A percentile compares a stretch with the other conserved stretches of the same genome.
Evolutionary conservation across 192 early-diverging fungal species (phyloP).

Genomic region (Coemansia sp.): DNA sequence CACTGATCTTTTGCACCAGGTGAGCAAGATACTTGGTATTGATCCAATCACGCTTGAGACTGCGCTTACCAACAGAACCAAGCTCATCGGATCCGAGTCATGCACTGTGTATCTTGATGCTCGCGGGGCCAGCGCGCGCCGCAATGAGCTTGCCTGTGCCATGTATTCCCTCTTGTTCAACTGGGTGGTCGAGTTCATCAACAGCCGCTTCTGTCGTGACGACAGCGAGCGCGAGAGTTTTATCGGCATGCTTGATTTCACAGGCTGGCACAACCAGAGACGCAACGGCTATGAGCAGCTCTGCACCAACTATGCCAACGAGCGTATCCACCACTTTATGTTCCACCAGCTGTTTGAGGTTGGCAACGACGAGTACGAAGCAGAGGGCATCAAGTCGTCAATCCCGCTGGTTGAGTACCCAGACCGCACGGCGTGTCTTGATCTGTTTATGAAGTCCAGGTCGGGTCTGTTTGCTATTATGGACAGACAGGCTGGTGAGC

Average conservation of each 20-base stretch:
- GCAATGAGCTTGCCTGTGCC: slow-evolving; percentile 77
- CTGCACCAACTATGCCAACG: slow-evolving; percentile 71
- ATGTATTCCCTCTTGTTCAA: slow-evolving; percentile 90
- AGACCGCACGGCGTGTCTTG: slow-evolving; percentile 67
- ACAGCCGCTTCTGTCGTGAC: slow-evolving; percentile 76
- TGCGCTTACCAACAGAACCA: slow-evolving; percentile 81
- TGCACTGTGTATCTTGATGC: slow-evolving; percentile 87
- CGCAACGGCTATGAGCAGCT: slow-evolving; percentile 67
- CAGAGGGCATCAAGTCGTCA: slow-evolving; percentile 67
- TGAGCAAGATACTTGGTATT: slow-evolving; percentile 84
- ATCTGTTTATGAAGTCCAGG: slow-evolving; percentile 67
- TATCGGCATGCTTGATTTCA: slow-evolving; percentile 65
- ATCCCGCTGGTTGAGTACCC: slow-evolving; percentile 69
- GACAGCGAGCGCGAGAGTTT: slow-evolving; percentile 68
- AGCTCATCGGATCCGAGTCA: slow-evolving; percentile 78
- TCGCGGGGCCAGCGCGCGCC: slow-evolving; percentile 70
- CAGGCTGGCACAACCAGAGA: slow-evolving; percentile 83
- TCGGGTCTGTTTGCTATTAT: slow-evolving; percentile 76
- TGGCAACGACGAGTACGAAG: slow-evolving; percentile 77
- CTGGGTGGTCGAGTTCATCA: slow-evolving; percentile 93
- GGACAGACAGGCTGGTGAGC: slow-evolving; percentile 59
- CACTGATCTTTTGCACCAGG: slow-evolving; percentile 71
- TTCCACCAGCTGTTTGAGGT: slow-evolving; percentile 47
- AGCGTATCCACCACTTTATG: slow-evolving; percentile 64
- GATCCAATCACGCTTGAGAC: slow-evolving; percentile 73